Evolutionary conservation across 495 filamentous ascomycete species (phyloP).

Genomic region (Penicillium cinerascens): DNA sequence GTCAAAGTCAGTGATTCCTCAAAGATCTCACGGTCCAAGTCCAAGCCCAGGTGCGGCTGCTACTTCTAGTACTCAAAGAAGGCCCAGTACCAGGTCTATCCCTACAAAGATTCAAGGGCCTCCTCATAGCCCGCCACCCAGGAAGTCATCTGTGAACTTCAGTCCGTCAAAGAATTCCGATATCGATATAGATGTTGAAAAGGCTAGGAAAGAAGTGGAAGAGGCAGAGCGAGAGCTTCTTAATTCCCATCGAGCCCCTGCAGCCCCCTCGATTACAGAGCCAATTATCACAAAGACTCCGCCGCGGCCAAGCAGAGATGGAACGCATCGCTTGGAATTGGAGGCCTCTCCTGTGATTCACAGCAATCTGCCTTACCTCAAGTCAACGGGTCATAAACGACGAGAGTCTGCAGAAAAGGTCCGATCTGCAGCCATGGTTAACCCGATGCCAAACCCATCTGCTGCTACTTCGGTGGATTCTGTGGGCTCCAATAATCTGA

Average conservation of each 20-base stretch:
- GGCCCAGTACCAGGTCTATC: not conserved
- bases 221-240: conserved; percentile 25
- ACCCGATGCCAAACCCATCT: conserved; percentile 19
- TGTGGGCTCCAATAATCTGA: conserved; percentile 31
- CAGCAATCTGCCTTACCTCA: conserved; percentile 61
- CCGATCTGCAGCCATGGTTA: conserved; percentile 3
- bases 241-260: conserved; percentile 4
- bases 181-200: conserved; percentile 23
- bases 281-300: conserved; percentile 18
- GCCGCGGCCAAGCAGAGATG: conserved; percentile 74
- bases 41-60: not conserved
- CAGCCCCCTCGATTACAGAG: not conserved
- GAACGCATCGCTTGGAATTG: conserved; percentile 63
- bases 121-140: conserved; percentile 58
- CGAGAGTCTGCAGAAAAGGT: conserved; percentile 40
- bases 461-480: conserved; percentile 39
- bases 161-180: conserved; percentile 17
- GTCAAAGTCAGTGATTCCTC: conserved; percentile 48
- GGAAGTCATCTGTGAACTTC: conserved; percentile 60
- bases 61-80: not conserved
- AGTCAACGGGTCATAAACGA: conserved; percentile 39
- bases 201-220: conserved; percentile 23
- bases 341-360: conserved; percentile 68
- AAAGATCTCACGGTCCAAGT: not conserved
- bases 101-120: conserved; percentile 27